Percentiles rank a stretch among this genome's conserved stretches.
These are phyloP conservation scores for Erodium texanum DNA, from an alignment of 441 rosid species.

Conservation along the genomic window DNA sequence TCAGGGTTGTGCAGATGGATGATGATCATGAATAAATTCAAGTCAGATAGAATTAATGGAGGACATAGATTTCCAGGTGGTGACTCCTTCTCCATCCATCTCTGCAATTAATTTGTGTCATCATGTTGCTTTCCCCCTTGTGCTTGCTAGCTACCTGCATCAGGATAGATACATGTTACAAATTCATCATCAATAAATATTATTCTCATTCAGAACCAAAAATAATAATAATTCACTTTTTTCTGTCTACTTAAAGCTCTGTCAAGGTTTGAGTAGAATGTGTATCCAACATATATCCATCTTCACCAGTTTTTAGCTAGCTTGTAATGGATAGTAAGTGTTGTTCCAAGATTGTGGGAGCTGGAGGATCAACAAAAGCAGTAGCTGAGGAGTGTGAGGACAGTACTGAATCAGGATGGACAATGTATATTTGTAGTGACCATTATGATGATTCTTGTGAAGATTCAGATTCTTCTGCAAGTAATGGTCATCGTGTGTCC, in stretches of 20 bases:
- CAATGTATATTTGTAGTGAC: conserved; percentile 1
- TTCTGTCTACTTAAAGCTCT: background rate
- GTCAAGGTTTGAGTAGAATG: background rate
- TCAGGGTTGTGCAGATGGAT: background rate
- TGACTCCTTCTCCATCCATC: background rate
- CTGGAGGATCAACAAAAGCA: background rate
- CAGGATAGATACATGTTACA: conserved; percentile 2
- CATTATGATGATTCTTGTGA: background rate
- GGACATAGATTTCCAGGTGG: background rate
- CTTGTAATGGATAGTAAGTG: background rate
- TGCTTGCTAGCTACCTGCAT: background rate
- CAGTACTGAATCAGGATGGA: conserved; percentile 2
- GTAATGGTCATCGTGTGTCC: background rate
- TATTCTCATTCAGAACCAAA: background rate
- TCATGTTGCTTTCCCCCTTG: conserved; percentile 2
- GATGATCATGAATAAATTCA: background rate
- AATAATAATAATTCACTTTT: background rate
- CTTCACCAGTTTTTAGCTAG: background rate
- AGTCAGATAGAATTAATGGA: conserved; percentile 2
- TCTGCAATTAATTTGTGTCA: conserved; percentile 1
- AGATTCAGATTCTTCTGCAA: conserved; percentile 3
- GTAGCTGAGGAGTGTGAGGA: conserved; percentile 1
- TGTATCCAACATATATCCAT: background rate
- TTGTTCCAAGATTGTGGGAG: conserved; percentile 3
- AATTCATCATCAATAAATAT: background rate